phyloP scores from a whole-genome alignment of 2,329 filamentous ascomycete genomes.

The Chaetomiaceae sp. region DNA sequence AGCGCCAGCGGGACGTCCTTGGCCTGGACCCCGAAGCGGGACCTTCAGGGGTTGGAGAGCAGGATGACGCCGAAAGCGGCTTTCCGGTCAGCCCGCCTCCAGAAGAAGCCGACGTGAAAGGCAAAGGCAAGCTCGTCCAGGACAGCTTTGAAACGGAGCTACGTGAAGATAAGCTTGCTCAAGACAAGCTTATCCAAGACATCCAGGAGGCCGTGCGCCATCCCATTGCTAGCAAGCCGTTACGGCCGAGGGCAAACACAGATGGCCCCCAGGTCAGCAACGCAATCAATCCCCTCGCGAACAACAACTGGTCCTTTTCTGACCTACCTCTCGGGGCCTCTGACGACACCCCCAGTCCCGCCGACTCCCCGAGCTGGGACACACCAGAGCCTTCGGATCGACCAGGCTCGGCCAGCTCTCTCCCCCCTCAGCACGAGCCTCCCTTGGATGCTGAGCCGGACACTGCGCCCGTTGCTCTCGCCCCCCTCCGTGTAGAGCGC shows the following conservation, averaged over 20 bases:
- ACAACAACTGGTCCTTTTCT: constrained; percentile 58
- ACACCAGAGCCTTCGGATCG: too few relatives aligned
- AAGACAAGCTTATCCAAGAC: constrained; percentile 3
- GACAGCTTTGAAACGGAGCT: too few relatives aligned
- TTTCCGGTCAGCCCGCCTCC: neutral
- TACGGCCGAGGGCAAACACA: constrained; percentile 50
- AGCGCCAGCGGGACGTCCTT: constrained; percentile 17
- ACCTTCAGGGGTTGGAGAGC: too few relatives aligned
- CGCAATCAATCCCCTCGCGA: constrained; percentile 48
- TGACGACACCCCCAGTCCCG: neutral
- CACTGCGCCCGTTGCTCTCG: too few relatives aligned
- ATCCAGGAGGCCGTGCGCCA: constrained; percentile 4
- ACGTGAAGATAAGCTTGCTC: constrained; percentile 1
- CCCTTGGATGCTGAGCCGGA: too few relatives aligned
- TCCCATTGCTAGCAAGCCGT: constrained; percentile 16
- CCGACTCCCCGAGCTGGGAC: neutral
- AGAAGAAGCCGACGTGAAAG: neutral
- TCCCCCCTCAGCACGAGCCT: too few relatives aligned
- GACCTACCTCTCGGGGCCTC: constrained; percentile 29
- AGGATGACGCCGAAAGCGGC: neutral
- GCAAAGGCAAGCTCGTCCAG: neutral
- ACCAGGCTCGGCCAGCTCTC: too few relatives aligned
- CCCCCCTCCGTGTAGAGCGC: neutral
- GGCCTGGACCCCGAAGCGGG: neutral
- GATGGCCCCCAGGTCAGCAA: constrained; percentile 48